phyloP scores from a whole-genome alignment of 2,329 filamentous ascomycete species.

The Colletotrichum viniferum region DNA sequence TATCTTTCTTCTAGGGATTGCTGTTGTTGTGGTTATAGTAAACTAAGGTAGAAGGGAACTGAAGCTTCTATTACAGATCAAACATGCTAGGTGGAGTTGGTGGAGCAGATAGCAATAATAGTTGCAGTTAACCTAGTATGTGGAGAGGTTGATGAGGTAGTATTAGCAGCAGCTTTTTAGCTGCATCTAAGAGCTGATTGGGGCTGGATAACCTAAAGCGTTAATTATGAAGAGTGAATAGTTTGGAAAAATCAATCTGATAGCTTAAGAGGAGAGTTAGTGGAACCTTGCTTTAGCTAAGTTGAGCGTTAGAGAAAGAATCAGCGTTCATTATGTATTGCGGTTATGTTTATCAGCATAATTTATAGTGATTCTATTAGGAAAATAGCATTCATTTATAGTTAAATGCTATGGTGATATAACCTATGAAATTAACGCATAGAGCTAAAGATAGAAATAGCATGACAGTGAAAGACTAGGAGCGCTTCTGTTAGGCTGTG shows the following conservation, averaged over 20 bases:
- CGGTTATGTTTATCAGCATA: neutral
- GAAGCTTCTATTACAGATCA: neutral
- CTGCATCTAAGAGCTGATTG: neutral
- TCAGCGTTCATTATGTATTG: neutral
- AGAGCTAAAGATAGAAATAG: neutral
- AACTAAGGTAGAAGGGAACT: neutral
- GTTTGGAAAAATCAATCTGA: neutral
- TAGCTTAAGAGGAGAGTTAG: neutral
- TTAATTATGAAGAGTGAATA: neutral
- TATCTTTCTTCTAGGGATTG: neutral
- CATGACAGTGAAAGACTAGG: neutral
- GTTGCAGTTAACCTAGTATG: neutral
- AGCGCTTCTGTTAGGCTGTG: neutral
- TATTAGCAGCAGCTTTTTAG: neutral
- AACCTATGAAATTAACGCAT: neutral
- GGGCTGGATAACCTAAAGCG: neutral
- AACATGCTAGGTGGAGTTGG: neutral
- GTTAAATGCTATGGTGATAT: neutral
- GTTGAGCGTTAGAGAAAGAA: neutral
- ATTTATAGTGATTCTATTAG: neutral
- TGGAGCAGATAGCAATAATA: neutral
- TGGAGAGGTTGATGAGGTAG: neutral
- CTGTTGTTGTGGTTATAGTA: neutral
- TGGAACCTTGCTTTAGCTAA: neutral
- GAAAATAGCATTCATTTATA: neutral